Evolutionary conservation across 1,284 basidiomycete species (phyloP), one percentile per base, ranked within the genome.

Genomic region (Microbotryum saponariae): DNA sequence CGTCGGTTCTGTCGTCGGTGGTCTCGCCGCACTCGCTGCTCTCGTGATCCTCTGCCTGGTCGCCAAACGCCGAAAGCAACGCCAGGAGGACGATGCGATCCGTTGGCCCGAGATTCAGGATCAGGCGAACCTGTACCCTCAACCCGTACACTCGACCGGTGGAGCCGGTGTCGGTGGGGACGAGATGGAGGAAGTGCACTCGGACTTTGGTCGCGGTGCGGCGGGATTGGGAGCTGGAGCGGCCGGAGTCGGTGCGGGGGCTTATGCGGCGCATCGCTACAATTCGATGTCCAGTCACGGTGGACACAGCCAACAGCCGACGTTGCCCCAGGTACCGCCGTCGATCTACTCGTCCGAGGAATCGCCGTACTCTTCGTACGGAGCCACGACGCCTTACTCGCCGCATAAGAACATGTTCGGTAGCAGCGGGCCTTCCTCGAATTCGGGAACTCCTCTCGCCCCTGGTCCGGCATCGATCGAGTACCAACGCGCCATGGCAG

Each of bases 81-180:
- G 59, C 45, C 51, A 61, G 23, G 61, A 62, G 23, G 54, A 61
- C 42, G 69, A 71, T 27, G 64, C 65, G 33, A 72, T 72, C 54
- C 56, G 61, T 8, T 72, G 70, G 70, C 70, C 70, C 6, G 66
- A 69, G 18, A 63, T 69, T 5, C 63, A 62, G 20, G 66, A 72
- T 57, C 54, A 59, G 10, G 60, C 69, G 5, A 68, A 69, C n/a
- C 58, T 72, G n/a, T 72, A 72, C 61, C 70, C 70, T 10, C 69
- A 72, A 55, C 69, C 65, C 16, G 65, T 66, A 23, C 67, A 70
- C 59, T 65, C 64, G 33, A 66, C 65, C 8, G 63, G 66, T 1
- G 58, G 68, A 4, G 69, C 69, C 3, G 69, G 70, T 0, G 59
- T 72, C 10, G 70, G 70, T 21, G 56, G 64, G n/a, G 69, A 69